These are phyloP conservation scores for Yarrowia porcina DNA, from an alignment of 805 yeast genomes.

Conservation along the genomic window DNA sequence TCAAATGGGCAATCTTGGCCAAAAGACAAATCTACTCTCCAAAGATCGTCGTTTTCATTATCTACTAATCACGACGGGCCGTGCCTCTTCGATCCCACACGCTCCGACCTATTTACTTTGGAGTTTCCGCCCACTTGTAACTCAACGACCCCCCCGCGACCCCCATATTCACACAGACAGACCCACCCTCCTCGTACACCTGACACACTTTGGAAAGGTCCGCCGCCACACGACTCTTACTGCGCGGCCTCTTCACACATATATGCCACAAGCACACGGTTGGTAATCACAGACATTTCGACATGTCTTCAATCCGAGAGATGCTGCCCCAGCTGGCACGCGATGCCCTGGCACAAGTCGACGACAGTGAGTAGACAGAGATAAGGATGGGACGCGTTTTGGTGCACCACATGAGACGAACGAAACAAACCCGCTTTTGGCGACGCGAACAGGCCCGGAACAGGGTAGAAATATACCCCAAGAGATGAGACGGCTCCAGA, in stretches of 20 bases:
- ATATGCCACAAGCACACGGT: not conserved
- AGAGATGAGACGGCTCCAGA: no score
- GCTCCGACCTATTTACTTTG: no score
- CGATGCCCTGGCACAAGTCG: conserved; percentile 17
- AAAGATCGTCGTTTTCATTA: conserved; percentile 9
- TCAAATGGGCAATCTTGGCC: conserved; percentile 23
- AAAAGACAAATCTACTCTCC: conserved; percentile 13
- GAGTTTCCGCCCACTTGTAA: no score
- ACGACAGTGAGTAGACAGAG: not conserved
- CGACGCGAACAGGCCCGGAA: no score
- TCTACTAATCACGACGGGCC: not conserved
- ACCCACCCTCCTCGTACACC: not conserved
- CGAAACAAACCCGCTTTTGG: no score
- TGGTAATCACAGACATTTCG: conserved; percentile 10
- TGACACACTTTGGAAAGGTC: not conserved
- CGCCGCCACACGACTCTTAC: conserved; percentile 15
- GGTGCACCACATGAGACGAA: no score
- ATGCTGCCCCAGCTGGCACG: conserved; percentile 23
- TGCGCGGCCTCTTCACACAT: conserved; percentile 15
- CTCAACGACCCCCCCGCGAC: no score
- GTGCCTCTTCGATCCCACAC: not conserved
- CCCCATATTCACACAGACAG: not conserved
- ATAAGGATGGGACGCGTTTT: no score
- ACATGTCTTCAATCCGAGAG: conserved; percentile 19
- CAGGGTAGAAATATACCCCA: no score